Evolutionary conservation across 2,329 filamentous ascomycete genomes (phyloP), one percentile per base, ranked within the genome.

Genomic region (Lachnellula cervina): DNA sequence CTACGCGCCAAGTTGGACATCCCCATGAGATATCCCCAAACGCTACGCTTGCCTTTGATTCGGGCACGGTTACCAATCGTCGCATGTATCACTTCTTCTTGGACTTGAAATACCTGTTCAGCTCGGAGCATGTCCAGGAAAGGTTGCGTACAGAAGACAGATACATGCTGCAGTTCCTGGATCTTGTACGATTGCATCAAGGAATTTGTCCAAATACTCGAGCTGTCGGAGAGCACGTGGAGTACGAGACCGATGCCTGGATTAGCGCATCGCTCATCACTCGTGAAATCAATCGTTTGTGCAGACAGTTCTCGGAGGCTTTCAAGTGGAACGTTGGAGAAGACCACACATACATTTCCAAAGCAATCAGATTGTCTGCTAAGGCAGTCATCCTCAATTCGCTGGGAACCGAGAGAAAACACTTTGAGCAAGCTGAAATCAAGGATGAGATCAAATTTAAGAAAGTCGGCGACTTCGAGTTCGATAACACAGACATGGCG

Each of bases 181-280:
- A 99, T 69, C 78, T 99, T 16, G 90, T 96, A 61, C 97, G 97
- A 71, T 80, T 99, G 46, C 92, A 97, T 62, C 95, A 99, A 74
- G 93, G 94, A 28, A 97, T 99, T 54, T 97, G 93, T 65, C 94
- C 94, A 1, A 99, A 97, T 66, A 80, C 92, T 46, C 83, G 95
- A 59, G 94, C 93, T 2, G 83, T 97, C 21, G 91, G 92, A 16
- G 94, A 97, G 68, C 94, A 99, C 70, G 89, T 99, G 34, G 95
- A 99, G 71, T 99, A 97, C 68, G 94, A 99, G 72, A 95, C 92
- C 2, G 95, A 99, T 73, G 89, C 90, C 19, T 99, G 94, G 94
- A 97, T 99, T 52, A 95, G 90, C 56, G 93, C 94, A 3, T 96
- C 92, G 6, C 80, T 97, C 50, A 89, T 99, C 56, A 97, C 94